Evolutionary conservation across 208 protist genomes (phyloP).

Genomic region (Leishmania mexicana): DNA sequence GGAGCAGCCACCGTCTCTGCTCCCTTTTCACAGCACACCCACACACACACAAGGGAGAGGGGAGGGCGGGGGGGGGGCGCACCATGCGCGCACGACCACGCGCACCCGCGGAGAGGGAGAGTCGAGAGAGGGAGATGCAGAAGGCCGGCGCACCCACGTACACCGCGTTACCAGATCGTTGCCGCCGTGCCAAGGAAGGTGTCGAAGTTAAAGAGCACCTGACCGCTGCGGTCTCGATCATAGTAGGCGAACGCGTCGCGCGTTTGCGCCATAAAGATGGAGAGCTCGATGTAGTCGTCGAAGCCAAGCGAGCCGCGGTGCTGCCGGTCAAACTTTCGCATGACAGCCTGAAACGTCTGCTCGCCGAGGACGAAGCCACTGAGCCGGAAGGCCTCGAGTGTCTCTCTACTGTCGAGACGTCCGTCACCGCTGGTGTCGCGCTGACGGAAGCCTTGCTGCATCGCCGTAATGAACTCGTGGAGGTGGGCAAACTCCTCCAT

Average conservation of each 20-base stretch:
- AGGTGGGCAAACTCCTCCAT: conserved; percentile 74
- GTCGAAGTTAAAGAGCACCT: conserved; percentile 66
- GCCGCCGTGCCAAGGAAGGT: conserved; percentile 45
- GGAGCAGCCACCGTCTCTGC: neutral
- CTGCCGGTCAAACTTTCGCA: conserved; percentile 75
- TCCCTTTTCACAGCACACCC: neutral
- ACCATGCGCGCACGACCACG: neutral
- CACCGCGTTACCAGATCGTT: conserved; percentile 32
- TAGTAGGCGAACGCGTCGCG: conserved; percentile 61
- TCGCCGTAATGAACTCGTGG: conserved; percentile 61
- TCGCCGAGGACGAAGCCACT: conserved; percentile 55
- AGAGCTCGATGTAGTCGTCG: conserved; percentile 82
- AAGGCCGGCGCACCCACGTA: neutral
- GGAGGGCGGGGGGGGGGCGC: neutral
- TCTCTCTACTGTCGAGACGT: conserved; percentile 53
- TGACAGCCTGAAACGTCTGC: conserved; percentile 67
- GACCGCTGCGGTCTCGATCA: conserved; percentile 42
- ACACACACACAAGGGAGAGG: neutral
- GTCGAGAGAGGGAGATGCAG: neutral
- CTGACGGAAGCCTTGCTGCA: conserved; percentile 57
- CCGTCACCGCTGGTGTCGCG: conserved; percentile 49
- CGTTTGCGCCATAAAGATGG: conserved; percentile 61
- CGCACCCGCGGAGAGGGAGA: neutral
- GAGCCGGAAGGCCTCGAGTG: conserved; percentile 42
- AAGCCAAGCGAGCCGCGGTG: conserved; percentile 62